phyloP scores from a whole-genome alignment of 2,329 filamentous ascomycete species.

The Talaromyces rugulosus region DNA sequence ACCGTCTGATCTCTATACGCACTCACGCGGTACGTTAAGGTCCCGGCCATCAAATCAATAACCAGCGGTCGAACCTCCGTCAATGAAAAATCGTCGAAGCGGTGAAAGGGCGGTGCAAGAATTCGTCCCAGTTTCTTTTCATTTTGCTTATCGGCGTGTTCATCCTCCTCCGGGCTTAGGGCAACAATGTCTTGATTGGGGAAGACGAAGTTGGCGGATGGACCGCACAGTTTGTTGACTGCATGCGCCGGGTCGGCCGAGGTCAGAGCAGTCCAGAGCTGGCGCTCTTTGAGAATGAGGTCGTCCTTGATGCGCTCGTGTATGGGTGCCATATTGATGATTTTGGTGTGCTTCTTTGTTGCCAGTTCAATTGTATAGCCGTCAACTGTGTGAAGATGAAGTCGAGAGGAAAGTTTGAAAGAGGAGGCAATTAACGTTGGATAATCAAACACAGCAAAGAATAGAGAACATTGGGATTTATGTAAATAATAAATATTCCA shows the following conservation, averaged over 20 bases:
- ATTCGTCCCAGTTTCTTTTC: conserved; percentile 19
- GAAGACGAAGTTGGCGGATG: conserved; percentile 30
- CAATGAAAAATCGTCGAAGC: conserved; percentile 30
- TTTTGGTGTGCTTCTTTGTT: background rate
- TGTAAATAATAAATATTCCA: background rate
- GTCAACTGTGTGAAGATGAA: background rate
- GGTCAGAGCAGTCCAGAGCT: conserved; percentile 34
- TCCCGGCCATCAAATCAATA: conserved; percentile 34
- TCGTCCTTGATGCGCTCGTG: conserved; percentile 35
- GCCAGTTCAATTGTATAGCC: background rate
- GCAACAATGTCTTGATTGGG: conserved; percentile 29
- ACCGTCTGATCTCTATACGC: conserved; percentile 23
- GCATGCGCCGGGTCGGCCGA: conserved; percentile 32
- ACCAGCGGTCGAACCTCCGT: conserved; percentile 28
- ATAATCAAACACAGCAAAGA: no score
- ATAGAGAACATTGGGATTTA: no score
- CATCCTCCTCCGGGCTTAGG: conserved; percentile 22
- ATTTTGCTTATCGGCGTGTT: conserved; percentile 9
- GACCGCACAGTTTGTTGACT: conserved; percentile 28
- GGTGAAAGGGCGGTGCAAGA: conserved; percentile 30
- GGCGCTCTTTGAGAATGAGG: conserved; percentile 30
- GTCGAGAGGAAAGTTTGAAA: background rate
- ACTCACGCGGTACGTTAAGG: conserved; percentile 29
- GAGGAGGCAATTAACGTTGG: background rate
- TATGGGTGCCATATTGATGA: conserved; percentile 28